A percentile compares a stretch with the other conserved stretches of the same genome.
Conservation (phyloP, 1,284 basidiomycete species). For the Leccinum pachyderme region DNA sequence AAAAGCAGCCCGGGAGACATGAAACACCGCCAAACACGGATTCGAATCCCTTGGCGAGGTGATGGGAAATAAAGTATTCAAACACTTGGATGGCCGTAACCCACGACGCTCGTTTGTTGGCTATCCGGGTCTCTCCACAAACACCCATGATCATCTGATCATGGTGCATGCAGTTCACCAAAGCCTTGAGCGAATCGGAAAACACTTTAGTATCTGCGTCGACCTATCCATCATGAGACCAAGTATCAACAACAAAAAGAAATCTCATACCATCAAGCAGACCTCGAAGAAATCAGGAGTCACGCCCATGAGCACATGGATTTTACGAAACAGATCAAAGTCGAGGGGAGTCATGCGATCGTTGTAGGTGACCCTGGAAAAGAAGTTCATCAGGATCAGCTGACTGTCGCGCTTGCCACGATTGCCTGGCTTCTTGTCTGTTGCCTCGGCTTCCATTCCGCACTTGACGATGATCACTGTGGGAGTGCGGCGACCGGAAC, state of each 20-base stretch:
- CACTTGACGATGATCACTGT: slow-evolving; percentile 98
- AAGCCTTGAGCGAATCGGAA: slow-evolving; percentile 79
- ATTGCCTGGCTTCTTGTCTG: slow-evolving; percentile 95
- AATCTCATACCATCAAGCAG: slow-evolving; percentile 82
- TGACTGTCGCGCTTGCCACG: slow-evolving; percentile 98
- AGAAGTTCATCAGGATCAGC: slow-evolving; percentile 99
- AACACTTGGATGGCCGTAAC: slow-evolving; percentile 98
- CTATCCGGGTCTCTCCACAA: slow-evolving; percentile 97
- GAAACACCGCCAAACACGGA: slow-evolving; percentile 99
- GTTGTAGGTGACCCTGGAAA: slow-evolving; percentile 98
- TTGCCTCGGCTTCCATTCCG: slow-evolving; percentile 82
- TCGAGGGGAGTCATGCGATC: slow-evolving; percentile 98
- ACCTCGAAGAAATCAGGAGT: slow-evolving; percentile 99
- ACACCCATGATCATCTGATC: slow-evolving; percentile 99
- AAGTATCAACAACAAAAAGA: background rate
- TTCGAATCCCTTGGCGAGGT: slow-evolving; percentile 97
- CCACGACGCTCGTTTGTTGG: slow-evolving; percentile 98
- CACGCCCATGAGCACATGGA: slow-evolving; percentile 96
- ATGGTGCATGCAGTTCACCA: slow-evolving; percentile 98
- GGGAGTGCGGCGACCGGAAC: slow-evolving; percentile 86
- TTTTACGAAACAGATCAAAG: slow-evolving; percentile 97
- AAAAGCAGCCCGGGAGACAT: slow-evolving; percentile 98
- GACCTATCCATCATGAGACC: slow-evolving; percentile 55
- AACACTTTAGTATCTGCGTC: slow-evolving; percentile 97
- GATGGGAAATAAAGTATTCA: slow-evolving; percentile 99